phyloP scores from a whole-genome alignment of 495 filamentous ascomycete species.

The Penicillium parvum region DNA sequence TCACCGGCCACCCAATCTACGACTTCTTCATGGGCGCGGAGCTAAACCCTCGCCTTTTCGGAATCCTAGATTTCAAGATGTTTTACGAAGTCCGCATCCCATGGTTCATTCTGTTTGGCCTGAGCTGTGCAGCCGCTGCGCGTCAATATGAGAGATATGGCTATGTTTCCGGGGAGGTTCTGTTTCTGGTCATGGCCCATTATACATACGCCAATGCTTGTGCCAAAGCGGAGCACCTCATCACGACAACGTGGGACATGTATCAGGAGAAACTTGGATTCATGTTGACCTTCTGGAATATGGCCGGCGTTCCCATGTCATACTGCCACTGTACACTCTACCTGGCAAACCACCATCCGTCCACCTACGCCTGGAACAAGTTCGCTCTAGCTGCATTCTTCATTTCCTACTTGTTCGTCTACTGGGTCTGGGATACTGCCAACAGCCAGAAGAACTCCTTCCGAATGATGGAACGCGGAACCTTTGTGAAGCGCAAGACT shows the following conservation, averaged over 20 bases:
- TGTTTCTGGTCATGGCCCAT: constrained; percentile 84
- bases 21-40: constrained; percentile 99
- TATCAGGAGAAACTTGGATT: constrained; percentile 99
- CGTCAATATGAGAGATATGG: constrained; percentile 84
- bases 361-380: constrained; percentile 69
- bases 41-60: constrained; percentile 85
- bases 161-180: constrained; percentile 80
- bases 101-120: constrained; percentile 86
- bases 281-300: constrained; percentile 99
- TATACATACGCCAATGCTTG: constrained; percentile 93
- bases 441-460: constrained; percentile 96
- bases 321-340: constrained; percentile 96
- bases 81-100: constrained; percentile 95
- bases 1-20: constrained; percentile 89
- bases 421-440: constrained; percentile 86
- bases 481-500: constrained; percentile 61
- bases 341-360: constrained; percentile 78
- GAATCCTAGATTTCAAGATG: constrained; percentile 95
- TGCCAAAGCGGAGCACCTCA: constrained; percentile 90
- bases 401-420: constrained; percentile 71
- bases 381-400: constrained; percentile 57
- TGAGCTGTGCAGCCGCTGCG: constrained; percentile 69
- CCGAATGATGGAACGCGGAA: constrained; percentile 72
- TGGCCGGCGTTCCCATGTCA: constrained; percentile 87
- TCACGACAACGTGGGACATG: constrained; percentile 94